Percentiles rank a stretch among this genome's conserved stretches.
These are phyloP conservation scores for Boletus sensibilis DNA, from an alignment of 768 basidiomycete genomes.

Conservation along the genomic window DNA sequence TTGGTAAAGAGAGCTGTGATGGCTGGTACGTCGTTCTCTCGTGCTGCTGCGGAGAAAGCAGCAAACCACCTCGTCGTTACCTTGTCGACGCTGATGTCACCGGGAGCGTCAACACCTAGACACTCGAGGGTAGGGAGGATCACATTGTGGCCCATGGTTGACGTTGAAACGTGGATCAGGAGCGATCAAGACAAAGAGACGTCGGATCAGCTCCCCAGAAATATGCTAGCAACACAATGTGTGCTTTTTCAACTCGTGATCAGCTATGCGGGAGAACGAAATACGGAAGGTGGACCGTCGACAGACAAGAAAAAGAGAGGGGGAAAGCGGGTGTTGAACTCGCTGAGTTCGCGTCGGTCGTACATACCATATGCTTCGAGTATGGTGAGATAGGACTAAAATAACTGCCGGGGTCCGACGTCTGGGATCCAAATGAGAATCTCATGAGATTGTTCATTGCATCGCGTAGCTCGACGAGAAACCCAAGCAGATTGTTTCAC, in stretches of 20 bases:
- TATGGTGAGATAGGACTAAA: not conserved
- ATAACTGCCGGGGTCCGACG: not conserved
- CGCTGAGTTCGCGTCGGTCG: not conserved
- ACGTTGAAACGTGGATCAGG: not conserved
- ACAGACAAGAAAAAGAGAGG: not conserved
- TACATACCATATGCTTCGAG: no score
- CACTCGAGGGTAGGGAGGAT: constrained; percentile 30
- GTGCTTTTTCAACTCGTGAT: not conserved
- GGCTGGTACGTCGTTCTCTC: constrained; percentile 17
- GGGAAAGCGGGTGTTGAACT: not conserved
- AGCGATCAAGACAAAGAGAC: not conserved
- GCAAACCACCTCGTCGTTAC: constrained; percentile 32
- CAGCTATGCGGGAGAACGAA: not conserved
- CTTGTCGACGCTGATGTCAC: constrained; percentile 20
- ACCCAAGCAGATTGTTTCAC: not conserved
- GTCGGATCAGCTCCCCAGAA: not conserved
- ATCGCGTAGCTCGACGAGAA: not conserved
- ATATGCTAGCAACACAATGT: not conserved
- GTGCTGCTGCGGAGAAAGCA: constrained; percentile 17
- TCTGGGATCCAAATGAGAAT: no score
- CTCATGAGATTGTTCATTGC: no score
- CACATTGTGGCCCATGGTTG: constrained; percentile 2
- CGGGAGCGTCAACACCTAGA: constrained; percentile 22
- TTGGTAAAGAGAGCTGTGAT: constrained; percentile 31
- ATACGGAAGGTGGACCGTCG: not conserved